Evolutionary conservation across 371 early-diverging fungal species (phyloP), one percentile per base, ranked within the genome.

Genomic region (Mycotypha africana): DNA sequence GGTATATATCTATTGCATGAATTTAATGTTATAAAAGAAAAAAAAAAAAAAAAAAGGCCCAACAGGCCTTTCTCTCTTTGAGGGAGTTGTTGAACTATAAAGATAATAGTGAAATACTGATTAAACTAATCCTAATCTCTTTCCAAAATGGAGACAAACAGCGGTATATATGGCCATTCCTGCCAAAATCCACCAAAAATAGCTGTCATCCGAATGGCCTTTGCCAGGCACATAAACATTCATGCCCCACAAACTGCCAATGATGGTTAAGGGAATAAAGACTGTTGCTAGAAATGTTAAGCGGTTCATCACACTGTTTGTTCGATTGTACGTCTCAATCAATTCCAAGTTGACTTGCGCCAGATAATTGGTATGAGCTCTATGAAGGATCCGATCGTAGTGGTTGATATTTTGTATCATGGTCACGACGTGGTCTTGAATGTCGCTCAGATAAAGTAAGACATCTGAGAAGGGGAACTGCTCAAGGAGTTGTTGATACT

Each of bases 201-300:
- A 93, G 15, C 38, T 48, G 32, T 84, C 41, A 31, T 68, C 74
- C 0, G 70, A 76, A 10, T 66, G 60, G 17, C 78, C 75, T 50
- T 81, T 74, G 0, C 91, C 89, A 9, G 92, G 92, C 0, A 91
- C 65, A 17, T 47, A 22, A 20, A 70, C 65, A 46, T 69, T 72
- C 67, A 83, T 83, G 26, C 84, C 84, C 70, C 76, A 83, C 19
- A 83, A 57, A 67, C 84, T 74, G 4, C 94, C 82, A 14, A 93
- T 74, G 14, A 98, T 58, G 26, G 94, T 93, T 52, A 97, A 70
- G 11, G 94, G 94, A n/a, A 93, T 74, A 40, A 92, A 70, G 3
- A 92, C 82, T 2, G 80, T 74, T 0, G 90, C 92, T 32, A 92
- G 38, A 23, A 87, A 86, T 12, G 93, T 90, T 63, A 93, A 72